A percentile compares a stretch with the other conserved stretches of the same genome.
These are phyloP conservation scores for Grosmannia huntii DNA, from an alignment of 2,329 filamentous ascomycete genomes.

Conservation along the genomic window DNA sequence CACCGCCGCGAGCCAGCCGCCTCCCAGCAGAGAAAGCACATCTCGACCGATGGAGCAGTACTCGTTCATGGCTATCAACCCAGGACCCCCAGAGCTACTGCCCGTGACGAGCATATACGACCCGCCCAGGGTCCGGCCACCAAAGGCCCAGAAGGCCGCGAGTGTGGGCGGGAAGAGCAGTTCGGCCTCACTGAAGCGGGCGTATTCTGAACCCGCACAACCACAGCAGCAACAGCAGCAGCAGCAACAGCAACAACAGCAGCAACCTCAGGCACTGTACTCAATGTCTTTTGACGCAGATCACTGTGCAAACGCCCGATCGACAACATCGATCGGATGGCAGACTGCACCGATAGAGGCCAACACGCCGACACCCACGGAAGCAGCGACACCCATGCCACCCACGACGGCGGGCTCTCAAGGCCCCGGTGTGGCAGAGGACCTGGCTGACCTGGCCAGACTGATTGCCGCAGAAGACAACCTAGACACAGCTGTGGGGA, in stretches of 20 bases:
- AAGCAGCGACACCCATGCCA: not conserved
- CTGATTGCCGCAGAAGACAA: not conserved
- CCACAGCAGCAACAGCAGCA: not conserved
- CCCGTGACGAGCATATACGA: slow-evolving; percentile 30
- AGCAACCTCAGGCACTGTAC: not conserved
- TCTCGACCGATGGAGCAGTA: slow-evolving; percentile 16
- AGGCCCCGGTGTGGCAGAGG: not conserved
- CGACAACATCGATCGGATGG: not conserved
- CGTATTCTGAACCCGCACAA: slow-evolving; percentile 8
- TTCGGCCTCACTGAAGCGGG: slow-evolving; percentile 8
- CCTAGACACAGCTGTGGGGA: not conserved
- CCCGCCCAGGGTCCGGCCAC: slow-evolving; percentile 13
- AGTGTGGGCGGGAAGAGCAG: not conserved
- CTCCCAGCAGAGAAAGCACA: slow-evolving; percentile 9
- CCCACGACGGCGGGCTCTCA: not conserved
- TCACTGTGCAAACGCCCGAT: not conserved
- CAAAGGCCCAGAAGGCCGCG: slow-evolving; percentile 2
- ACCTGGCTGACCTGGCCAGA: not conserved
- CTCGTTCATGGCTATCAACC: slow-evolving; percentile 27
- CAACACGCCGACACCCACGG: not conserved
- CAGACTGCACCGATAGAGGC: too few species aligned
- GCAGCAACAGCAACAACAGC: not conserved
- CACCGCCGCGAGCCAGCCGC: slow-evolving; percentile 16
- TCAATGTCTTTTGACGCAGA: not conserved
- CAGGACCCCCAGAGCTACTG: slow-evolving; percentile 29